Evolutionary conservation across 2,329 filamentous ascomycete genomes (phyloP), one percentile per base, ranked within the genome.

Genomic region (Massarina eburnea): DNA sequence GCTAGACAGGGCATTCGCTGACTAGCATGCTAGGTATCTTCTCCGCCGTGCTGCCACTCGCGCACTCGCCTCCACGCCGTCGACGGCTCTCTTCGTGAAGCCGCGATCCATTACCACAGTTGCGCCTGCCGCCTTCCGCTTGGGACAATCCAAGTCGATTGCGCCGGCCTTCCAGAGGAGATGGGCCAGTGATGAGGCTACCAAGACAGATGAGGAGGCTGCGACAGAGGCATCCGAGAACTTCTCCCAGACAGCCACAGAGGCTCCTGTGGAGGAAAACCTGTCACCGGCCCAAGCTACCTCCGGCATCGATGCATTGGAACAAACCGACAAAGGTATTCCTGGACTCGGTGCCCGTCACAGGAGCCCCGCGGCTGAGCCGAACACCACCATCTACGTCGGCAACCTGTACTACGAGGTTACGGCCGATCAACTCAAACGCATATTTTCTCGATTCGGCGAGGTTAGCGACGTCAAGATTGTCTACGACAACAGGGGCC

Each of bases 331-430:
- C 1, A 14, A 43, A 21, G n/a, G 27, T 26, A 10, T 14, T 14
- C 27, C 27, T 14, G 27, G 27, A 14, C 8, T 30, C 12, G 27
- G 27, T 30, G 9, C 29, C 8, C 21, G 19, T 19, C 22, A 14
- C 29, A 37, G 22, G 34, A 30, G 29, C 26, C 21, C 34, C n/a
- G 37, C 55, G 45, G 41, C 51, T 10, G 8, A 37, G 10, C 66
- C 62, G 8, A 61, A 57, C 52, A 66, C 54, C 8, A 79, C 74
- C 7, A 57, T 89, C 46, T 89, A 85, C 59, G 62, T 89, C 51
- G 84, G 83, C 48, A 89, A 89, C 68, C 71, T 89, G 36, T 83
- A 82, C 66, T 89, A 83, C 64, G 84, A 89, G 62, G 78, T 86
- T 45, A 83, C 78, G 5, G 76, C 80, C 5, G 76, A 80, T 22